phyloP scores from a whole-genome alignment of 2,329 filamentous ascomycete genomes.

The Biscogniauxia sp. region DNA sequence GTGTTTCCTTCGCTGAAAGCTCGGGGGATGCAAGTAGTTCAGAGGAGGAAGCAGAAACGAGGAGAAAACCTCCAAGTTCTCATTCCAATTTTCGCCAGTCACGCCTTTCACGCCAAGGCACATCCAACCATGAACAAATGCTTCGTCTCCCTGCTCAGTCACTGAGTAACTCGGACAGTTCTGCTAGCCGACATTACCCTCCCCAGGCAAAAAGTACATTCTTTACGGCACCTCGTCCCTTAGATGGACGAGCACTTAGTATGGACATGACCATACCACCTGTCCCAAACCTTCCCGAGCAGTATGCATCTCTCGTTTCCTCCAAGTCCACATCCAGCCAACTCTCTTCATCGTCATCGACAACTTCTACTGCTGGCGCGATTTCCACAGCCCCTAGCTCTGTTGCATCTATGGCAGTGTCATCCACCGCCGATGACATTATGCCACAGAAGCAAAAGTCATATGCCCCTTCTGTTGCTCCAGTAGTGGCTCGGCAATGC shows the following conservation, averaged over 20 bases:
- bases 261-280: slow-evolving; percentile 11
- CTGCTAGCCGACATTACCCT: slow-evolving; percentile 25
- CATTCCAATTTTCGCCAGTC: slow-evolving; percentile 13
- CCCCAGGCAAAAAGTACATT: slow-evolving; percentile 25
- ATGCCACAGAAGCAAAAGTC: not conserved
- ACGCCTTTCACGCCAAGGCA: slow-evolving; percentile 17
- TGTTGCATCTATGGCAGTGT: slow-evolving; percentile 12
- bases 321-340: slow-evolving; percentile 11
- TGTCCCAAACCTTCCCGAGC: slow-evolving; percentile 7
- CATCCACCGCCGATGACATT: slow-evolving; percentile 11
- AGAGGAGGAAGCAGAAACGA: slow-evolving; percentile 24
- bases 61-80: slow-evolving; percentile 14
- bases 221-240: slow-evolving; percentile 27
- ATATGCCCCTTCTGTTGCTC: not conserved
- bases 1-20: slow-evolving; percentile 9
- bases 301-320: slow-evolving; percentile 12
- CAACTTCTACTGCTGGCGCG: slow-evolving; percentile 25
- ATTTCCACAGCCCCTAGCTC: slow-evolving; percentile 25
- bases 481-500: slow-evolving; percentile 4
- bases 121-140: slow-evolving; percentile 19
- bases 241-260: slow-evolving; percentile 15
- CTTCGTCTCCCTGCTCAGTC: slow-evolving; percentile 22
- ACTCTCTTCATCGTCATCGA: slow-evolving; percentile 25
- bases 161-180: slow-evolving; percentile 16
- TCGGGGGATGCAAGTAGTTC: slow-evolving; percentile 18